Base-by-base conservation (phyloP, 176 grass and related monocot genomes). In the Zoysia pacifica region DNA sequence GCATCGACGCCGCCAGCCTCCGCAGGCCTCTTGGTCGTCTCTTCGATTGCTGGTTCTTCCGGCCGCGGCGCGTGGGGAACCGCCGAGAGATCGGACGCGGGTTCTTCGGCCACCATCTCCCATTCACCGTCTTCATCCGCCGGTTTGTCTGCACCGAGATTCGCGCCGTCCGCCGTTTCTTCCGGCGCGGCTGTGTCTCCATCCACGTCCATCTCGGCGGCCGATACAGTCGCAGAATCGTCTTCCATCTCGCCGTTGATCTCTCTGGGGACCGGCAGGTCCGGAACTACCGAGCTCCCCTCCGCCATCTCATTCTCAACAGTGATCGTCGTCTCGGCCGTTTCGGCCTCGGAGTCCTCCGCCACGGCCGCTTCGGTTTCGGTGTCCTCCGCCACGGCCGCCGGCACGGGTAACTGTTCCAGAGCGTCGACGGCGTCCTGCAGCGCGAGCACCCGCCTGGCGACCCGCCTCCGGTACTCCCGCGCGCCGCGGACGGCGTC, bases 351-450 rank as follows among this genome's bases (percentile, higher is more conserved):
- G 28, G 28, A 28, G 28, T 28, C 28, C 28, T 28, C 28, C 28
- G 28, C 28, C 28, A 28, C 28, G 28, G 28, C 19, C 16, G 13
- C 40, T 1, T 2, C 50, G 1, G 43, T 5, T 18, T 58, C 58
- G 35, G 13, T 2, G 8, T 44, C 28, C 86, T 88, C 68, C 13
- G 35, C 41, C 18, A 19, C 73, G 38, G 35, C 69, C 11, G 38
- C 48, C 20, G 7, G 19, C 13, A 52, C 2, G 28, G 43, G 50
- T 62, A 1, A 45, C 6, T 77, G 45, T 35, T 84, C 68, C 1
- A 97, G 63, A 3, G 89, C 82, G 64, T 94, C 94, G 4, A 97
- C 74, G 5, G 83, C 79, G 4, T 97, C 89, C 75, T 97, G 94
- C 6, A 97, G 79, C 50, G 73, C 70, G 47, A 97, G 87, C 19